Conservation (phyloP, 2,329 filamentous ascomycete species). For the Tolypocladium nubicola region DNA sequence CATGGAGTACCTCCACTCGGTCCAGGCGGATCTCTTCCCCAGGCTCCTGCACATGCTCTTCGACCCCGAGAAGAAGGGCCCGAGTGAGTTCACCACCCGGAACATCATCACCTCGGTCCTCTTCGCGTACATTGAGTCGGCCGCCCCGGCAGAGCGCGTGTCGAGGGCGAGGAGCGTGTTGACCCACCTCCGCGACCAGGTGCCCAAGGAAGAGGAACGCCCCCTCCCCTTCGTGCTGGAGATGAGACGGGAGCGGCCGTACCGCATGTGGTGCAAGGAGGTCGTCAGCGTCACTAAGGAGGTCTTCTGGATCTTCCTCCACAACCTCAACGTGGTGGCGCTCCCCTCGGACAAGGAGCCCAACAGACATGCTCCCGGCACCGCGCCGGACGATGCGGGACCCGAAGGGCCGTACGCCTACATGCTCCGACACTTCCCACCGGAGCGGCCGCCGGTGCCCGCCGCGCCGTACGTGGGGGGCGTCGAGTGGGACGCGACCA, state of each 20-base stretch:
- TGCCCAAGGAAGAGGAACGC: conserved; percentile 62
- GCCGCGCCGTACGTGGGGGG: conserved; percentile 94
- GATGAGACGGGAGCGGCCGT: conserved; percentile 79
- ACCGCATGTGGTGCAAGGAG: conserved; percentile 90
- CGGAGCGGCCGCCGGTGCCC: conserved; percentile 78
- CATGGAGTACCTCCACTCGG: conserved; percentile 67
- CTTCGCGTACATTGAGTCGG: conserved; percentile 74
- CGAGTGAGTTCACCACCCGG: conserved; percentile 90
- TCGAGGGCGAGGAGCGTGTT: conserved; percentile 64
- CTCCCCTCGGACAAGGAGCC: conserved; percentile 36
- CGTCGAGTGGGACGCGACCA: conserved; percentile 97
- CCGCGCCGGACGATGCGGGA: background rate
- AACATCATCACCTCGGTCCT: conserved; percentile 82
- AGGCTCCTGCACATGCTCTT: conserved; percentile 83
- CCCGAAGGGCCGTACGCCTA: conserved; percentile 40
- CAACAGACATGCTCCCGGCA: conserved; percentile 8
- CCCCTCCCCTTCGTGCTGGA: conserved; percentile 80
- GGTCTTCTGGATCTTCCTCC: conserved; percentile 98
- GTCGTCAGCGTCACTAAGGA: conserved; percentile 89
- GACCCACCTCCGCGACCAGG: conserved; percentile 68
- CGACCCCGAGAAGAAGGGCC: conserved; percentile 95
- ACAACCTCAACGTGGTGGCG: conserved; percentile 81
- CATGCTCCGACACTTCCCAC: conserved; percentile 68
- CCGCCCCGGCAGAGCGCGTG: conserved; percentile 49
- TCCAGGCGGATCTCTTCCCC: conserved; percentile 75